Conservation (phyloP, 345 rosid species). For the Ceriops zippeliana region DNA sequence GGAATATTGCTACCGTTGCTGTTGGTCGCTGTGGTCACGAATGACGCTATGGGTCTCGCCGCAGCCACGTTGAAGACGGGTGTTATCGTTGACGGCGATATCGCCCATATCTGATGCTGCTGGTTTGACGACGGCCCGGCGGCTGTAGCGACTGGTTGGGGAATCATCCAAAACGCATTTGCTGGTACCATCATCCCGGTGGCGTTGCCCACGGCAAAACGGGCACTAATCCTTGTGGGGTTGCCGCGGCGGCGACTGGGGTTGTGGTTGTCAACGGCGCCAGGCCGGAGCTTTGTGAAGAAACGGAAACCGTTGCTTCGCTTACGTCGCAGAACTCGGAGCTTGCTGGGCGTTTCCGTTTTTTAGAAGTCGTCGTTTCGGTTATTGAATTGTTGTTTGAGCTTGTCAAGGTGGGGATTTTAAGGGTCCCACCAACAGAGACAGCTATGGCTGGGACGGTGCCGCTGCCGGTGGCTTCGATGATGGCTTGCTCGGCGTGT, state of each 20-base stretch:
- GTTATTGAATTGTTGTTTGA: constrained; percentile 1
- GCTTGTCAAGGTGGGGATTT: constrained; percentile 30
- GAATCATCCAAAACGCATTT: constrained; percentile 51
- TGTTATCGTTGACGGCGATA: constrained; percentile 27
- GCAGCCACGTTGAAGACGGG: constrained; percentile 33
- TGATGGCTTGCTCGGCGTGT: constrained; percentile 44
- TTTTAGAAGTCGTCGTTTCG: constrained; percentile 10
- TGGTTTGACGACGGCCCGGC: constrained; percentile 7
- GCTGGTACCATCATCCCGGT: constrained; percentile 42
- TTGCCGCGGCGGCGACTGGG: constrained; percentile 7
- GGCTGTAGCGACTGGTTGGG: constrained; percentile 16
- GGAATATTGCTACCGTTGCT: background rate
- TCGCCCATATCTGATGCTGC: constrained; percentile 37
- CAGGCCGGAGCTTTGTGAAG: constrained; percentile 28
- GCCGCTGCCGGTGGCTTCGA: constrained; percentile 47
- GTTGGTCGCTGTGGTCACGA: constrained; percentile 8
- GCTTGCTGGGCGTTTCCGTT: constrained; percentile 33
- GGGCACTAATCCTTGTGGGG: constrained; percentile 39
- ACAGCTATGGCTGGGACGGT: constrained; percentile 46
- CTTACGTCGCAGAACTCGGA: constrained; percentile 32
- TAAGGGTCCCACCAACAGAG: constrained; percentile 41
- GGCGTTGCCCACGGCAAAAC: constrained; percentile 33
- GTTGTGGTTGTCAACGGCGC: constrained; percentile 21
- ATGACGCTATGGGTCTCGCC: constrained; percentile 37
- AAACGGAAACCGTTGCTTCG: constrained; percentile 19